Percentiles rank a stretch among this genome's conserved stretches.
Evolutionary conservation across 306 rosid species (phyloP).

Genomic region (Trifolium subterraneum): DNA sequence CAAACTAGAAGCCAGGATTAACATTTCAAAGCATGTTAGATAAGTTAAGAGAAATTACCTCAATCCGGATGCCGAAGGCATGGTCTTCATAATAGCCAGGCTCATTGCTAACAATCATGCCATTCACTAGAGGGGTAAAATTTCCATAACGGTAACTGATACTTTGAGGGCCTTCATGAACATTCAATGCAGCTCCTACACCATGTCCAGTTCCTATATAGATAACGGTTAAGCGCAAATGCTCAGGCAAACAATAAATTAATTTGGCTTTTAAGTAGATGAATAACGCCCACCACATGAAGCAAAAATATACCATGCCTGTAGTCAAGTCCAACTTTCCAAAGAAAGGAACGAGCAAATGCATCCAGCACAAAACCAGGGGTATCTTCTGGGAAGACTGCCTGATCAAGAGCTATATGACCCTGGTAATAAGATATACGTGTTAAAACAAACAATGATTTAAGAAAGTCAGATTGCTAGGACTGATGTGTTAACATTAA

Average conservation of each 20-base stretch:
- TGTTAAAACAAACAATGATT: slow-evolving; percentile 31
- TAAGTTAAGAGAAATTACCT: slow-evolving; percentile 56
- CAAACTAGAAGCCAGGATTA: slow-evolving; percentile 26
- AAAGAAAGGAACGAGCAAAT: slow-evolving; percentile 92
- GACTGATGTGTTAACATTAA: slow-evolving; percentile 13
- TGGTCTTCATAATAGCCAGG: slow-evolving; percentile 99
- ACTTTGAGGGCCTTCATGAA: slow-evolving; percentile 97
- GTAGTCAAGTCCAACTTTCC: slow-evolving; percentile 98
- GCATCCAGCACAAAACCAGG: slow-evolving; percentile 97
- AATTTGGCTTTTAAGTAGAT: slow-evolving; percentile 13
- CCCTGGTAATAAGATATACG: slow-evolving; percentile 70
- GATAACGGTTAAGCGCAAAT: slow-evolving; percentile 30
- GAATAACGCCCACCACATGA: slow-evolving; percentile 23
- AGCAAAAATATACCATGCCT: slow-evolving; percentile 72
- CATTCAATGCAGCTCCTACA: slow-evolving; percentile 96
- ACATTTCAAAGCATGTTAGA: slow-evolving; percentile 34
- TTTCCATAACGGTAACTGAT: slow-evolving; percentile 90
- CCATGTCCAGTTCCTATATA: slow-evolving; percentile 92
- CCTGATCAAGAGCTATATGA: slow-evolving; percentile 88
- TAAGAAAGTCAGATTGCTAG: slow-evolving; percentile 24
- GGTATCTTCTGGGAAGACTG: slow-evolving; percentile 87
- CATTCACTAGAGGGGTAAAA: slow-evolving; percentile 70
- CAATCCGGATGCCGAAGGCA: slow-evolving; percentile 92
- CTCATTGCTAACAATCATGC: slow-evolving; percentile 95
- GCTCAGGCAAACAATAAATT: slow-evolving; percentile 23